Percentiles rank a stretch among this genome's conserved stretches.
Conservation (phyloP, 129 eudicot species). For the Daucus carota region DH1_v3.0 NC_030384.2:47600001-47600500, state of each 20-base stretch:
- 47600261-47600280: background rate
- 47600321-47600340: too few relatives aligned
- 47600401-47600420: too few relatives aligned
- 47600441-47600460: too few relatives aligned
- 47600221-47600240: background rate
- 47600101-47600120: background rate
- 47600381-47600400: too few relatives aligned
- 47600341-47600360: too few relatives aligned
- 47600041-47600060: slow-evolving; percentile 42
- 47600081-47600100: background rate
- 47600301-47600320: background rate
- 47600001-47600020: slow-evolving; percentile 88
- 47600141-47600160: background rate
- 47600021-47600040: slow-evolving; percentile 95
- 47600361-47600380: too few relatives aligned
- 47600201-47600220: background rate
- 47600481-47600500: too few relatives aligned
- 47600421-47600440: too few relatives aligned
- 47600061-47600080: background rate
- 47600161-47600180: background rate
- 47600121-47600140: background rate
- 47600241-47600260: background rate
- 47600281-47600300: background rate
- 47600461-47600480: too few relatives aligned
- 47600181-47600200: background rate